A percentile compares a stretch with the other conserved stretches of the same genome.
Conservation (phyloP, 345 rosid species). For the Gossypium arboreum region DNA sequence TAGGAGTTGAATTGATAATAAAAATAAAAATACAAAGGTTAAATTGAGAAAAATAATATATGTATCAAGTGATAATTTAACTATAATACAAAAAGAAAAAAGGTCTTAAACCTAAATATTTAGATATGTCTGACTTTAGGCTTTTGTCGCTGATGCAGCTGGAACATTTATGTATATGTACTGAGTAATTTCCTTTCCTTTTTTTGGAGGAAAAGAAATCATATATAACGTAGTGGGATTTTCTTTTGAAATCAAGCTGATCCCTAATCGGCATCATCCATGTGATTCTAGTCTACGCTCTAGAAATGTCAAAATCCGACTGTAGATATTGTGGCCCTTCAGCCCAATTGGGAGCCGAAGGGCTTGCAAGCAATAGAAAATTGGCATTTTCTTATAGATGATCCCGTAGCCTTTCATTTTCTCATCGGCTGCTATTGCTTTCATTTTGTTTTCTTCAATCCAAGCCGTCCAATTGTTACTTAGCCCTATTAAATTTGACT, state of each 20-base stretch:
- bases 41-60: too few relatives aligned
- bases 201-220: too few relatives aligned
- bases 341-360: not conserved
- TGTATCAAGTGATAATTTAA: too few relatives aligned
- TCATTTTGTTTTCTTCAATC: not conserved
- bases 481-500: conserved; percentile 2
- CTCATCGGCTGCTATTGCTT: not conserved
- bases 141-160: too few relatives aligned
- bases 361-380: not conserved
- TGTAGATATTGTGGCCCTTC: not conserved
- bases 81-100: too few relatives aligned
- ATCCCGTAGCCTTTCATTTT: not conserved
- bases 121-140: too few relatives aligned
- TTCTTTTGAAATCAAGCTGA: not conserved
- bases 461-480: not conserved
- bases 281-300: not conserved
- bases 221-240: not conserved
- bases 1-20: too few relatives aligned
- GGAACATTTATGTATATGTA: too few relatives aligned
- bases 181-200: too few relatives aligned
- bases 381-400: not conserved
- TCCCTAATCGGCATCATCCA: not conserved
- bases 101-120: too few relatives aligned
- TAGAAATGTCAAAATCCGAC: not conserved
- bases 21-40: too few relatives aligned